A percentile compares a stretch with the other conserved stretches of the same genome.
phyloP scores from a whole-genome alignment of 2,329 filamentous ascomycete species.

The Diplocarpon rosae region DNA sequence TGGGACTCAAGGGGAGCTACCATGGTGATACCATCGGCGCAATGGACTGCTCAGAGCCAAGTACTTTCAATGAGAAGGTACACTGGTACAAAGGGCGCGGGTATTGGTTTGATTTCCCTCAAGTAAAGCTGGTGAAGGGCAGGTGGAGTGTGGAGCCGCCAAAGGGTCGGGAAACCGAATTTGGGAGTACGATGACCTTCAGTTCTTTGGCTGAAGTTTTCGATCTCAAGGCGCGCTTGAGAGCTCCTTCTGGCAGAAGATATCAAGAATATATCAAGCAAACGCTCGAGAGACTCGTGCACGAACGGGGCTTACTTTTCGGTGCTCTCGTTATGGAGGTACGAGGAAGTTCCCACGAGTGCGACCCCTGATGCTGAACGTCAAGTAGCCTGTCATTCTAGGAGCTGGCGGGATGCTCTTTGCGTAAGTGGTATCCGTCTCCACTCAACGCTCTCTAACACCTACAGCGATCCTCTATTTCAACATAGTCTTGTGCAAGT shows the following conservation, averaged over 20 bases:
- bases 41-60: conserved; percentile 76
- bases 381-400: conserved; percentile 50
- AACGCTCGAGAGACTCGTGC: conserved; percentile 41
- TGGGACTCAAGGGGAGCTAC: conserved; percentile 72
- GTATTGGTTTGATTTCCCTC: conserved; percentile 72
- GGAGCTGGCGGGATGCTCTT: conserved; percentile 79
- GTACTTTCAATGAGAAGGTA: conserved; percentile 67
- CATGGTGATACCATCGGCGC: conserved; percentile 83
- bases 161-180: conserved; percentile 9
- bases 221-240: conserved; percentile 39
- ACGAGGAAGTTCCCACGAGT: neutral
- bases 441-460: neutral
- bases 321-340: conserved; percentile 66
- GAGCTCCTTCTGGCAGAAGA: conserved; percentile 32
- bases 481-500: conserved; percentile 59
- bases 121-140: conserved; percentile 54
- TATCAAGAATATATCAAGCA: conserved; percentile 51
- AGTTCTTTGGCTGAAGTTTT: conserved; percentile 46
- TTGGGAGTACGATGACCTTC: conserved; percentile 14
- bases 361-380: neutral
- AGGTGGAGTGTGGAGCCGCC: conserved; percentile 46
- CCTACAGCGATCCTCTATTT: conserved; percentile 64
- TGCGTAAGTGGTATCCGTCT: conserved; percentile 40
- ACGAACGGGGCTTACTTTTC: conserved; percentile 50
- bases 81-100: conserved; percentile 78